A percentile compares a stretch with the other conserved stretches of the same genome.
phyloP scores from a whole-genome alignment of 2,329 filamentous ascomycete genomes.

The Cercospora berteroae region DNA sequence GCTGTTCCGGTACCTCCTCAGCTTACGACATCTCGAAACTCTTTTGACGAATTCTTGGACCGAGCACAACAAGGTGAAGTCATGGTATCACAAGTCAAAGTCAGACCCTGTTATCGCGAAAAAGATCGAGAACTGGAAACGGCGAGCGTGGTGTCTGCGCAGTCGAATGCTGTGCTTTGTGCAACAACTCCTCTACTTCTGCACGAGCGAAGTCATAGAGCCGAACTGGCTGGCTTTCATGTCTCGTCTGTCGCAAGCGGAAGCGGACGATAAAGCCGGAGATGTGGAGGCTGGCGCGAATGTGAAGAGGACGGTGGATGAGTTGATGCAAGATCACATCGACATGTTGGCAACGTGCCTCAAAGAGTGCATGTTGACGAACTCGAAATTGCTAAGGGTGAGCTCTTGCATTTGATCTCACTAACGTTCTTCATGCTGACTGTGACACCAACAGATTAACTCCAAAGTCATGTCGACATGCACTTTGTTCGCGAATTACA shows the following conservation, averaged over 20 bases:
- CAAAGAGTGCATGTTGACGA: constrained; percentile 98
- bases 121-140: constrained; percentile 85
- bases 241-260: constrained; percentile 67
- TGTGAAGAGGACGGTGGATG: constrained; percentile 76
- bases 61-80: constrained; percentile 75
- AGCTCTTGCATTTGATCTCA: constrained; percentile 29
- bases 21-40: constrained; percentile 82
- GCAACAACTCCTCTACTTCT: constrained; percentile 95
- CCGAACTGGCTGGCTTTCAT: constrained; percentile 95
- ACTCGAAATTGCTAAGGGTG: constrained; percentile 89
- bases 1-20: constrained; percentile 89
- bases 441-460: constrained; percentile 66
- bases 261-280: constrained; percentile 43
- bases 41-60: constrained; percentile 86
- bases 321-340: constrained; percentile 98
- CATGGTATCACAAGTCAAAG: constrained; percentile 71
- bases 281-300: constrained; percentile 41
- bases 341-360: constrained; percentile 96
- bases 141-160: constrained; percentile 84
- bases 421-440: constrained; percentile 11
- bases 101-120: constrained; percentile 53
- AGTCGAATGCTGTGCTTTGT: constrained; percentile 96
- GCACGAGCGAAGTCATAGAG: constrained; percentile 94
- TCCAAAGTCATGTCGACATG: constrained; percentile 96
- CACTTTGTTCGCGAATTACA: constrained; percentile 89